Base-by-base conservation (phyloP, 345 rosid species). In the Lagerstroemia speciosa region DNA sequence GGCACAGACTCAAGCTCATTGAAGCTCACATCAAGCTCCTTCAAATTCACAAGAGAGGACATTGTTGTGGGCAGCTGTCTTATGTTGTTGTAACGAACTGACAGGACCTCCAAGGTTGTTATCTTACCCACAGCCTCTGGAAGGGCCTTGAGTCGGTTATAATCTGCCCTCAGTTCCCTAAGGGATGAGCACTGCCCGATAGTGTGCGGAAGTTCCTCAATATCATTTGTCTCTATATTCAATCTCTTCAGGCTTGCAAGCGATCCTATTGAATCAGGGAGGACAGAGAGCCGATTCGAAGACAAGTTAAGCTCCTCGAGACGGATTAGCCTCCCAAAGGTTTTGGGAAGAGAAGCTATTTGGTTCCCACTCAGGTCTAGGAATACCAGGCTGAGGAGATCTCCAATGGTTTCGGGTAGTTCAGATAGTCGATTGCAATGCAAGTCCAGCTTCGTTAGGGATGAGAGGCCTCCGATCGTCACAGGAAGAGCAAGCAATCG, bases 51-150 rank as follows among this genome's bases (percentile, higher is more conserved):
- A 50, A 94, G 84, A 71, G 95, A 83, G 38, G 99, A 73, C 96
- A 89, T 91, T 3, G 99, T 94, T 22, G 98, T 91, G 0, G 99
- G 99, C 62, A 94, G 70, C 50, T 88, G 93, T 62, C 89, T 86
- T 77, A 94, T 83, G 79, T 89, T 91, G 55, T 94, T 94, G 70
- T 94, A 94, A 20, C 99, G 91, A 24, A 94, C 90, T 0, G 84
- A 81, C 40, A 94, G 71, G 71, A 91, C 82, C 90, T 94, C 90
- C 20, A 91, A 73, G 32, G 86, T 83, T 29, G 81, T 71, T 65
- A 91, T 80, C 92, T 91, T 94, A 57, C 99, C 99, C 45, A 87
- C 88, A 43, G 99, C 99, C 84, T 87, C 99, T 0, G 99, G 99
- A 60, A 94, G 99, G 73, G 97, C 98, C 79, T 89, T 94, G 65